Evolutionary conservation across 768 basidiomycete genomes (phyloP).

Genomic region (Collybia mongolica): DNA sequence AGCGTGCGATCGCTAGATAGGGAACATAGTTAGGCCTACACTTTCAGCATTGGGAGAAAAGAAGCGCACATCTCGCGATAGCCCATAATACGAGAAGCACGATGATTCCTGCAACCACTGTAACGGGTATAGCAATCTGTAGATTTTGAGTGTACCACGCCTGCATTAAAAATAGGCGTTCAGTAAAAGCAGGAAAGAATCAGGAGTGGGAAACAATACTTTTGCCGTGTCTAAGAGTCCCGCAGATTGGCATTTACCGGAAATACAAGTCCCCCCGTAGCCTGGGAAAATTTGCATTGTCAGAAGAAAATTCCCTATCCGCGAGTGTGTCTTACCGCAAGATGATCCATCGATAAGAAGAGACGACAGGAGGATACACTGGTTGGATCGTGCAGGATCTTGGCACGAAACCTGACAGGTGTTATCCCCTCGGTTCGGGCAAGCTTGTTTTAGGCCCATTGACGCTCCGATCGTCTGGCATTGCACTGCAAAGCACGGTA

Average conservation of each 20-base stretch:
- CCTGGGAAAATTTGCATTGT: constrained; percentile 34
- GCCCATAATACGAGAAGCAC: constrained; percentile 56
- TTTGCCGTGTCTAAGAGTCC: constrained; percentile 59
- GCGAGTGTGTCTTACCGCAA: constrained; percentile 54
- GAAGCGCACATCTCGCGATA: constrained; percentile 40
- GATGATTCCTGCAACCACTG: constrained; percentile 66
- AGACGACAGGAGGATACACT: constrained; percentile 71
- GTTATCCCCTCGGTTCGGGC: constrained; percentile 60
- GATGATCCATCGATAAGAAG: constrained; percentile 79
- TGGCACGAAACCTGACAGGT: constrained; percentile 80
- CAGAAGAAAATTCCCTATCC: constrained; percentile 1
- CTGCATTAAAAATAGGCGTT: constrained; percentile 30
- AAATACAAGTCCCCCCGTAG: constrained; percentile 67
- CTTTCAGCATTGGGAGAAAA: not conserved
- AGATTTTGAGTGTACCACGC: constrained; percentile 78
- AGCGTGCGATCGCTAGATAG: constrained; percentile 31
- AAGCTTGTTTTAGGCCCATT: constrained; percentile 66
- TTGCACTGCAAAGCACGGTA: constrained; percentile 49
- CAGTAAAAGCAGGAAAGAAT: constrained; percentile 8
- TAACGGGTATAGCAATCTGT: constrained; percentile 77
- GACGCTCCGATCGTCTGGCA: constrained; percentile 72
- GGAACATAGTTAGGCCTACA: not conserved
- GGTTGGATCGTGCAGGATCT: constrained; percentile 57
- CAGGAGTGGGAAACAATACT: constrained; percentile 30
- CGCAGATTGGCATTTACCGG: constrained; percentile 62